These are phyloP conservation scores for Mortierella antarctica DNA, from an alignment of 192 early-diverging fungal species.

Conservation along the genomic window DNA sequence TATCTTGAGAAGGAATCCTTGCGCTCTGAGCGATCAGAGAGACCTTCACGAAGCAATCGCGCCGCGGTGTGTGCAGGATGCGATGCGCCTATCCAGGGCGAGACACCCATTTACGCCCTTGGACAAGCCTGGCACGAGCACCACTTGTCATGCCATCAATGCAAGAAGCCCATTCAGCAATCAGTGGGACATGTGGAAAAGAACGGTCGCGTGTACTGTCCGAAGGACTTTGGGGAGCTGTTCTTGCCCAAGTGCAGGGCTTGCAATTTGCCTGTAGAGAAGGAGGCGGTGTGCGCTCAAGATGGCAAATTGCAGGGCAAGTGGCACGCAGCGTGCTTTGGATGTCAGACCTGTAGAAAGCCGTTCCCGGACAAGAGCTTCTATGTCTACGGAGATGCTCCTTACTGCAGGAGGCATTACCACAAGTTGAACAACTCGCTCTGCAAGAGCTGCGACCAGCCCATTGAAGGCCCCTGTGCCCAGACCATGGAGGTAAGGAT, in stretches of 20 bases:
- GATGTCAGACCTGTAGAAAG: conserved; percentile 74
- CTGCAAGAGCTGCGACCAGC: conserved; percentile 79
- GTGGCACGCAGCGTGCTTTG: conserved; percentile 81
- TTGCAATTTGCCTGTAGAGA: conserved; percentile 72
- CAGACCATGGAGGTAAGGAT: conserved; percentile 75
- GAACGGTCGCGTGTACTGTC: conserved; percentile 75
- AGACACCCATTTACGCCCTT: conserved; percentile 68
- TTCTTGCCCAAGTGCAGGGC: conserved; percentile 75
- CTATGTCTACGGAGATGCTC: conserved; percentile 88
- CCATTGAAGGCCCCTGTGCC: conserved; percentile 93
- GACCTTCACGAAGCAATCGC: conserved; percentile 28
- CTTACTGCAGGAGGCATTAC: conserved; percentile 89
- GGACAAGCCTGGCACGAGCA: conserved; percentile 72
- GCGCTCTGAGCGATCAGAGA: conserved; percentile 22
- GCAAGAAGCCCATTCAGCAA: conserved; percentile 70
- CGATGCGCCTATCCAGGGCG: conserved; percentile 25
- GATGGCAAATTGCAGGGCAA: conserved; percentile 74
- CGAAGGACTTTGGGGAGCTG: conserved; percentile 71
- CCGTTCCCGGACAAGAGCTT: conserved; percentile 86
- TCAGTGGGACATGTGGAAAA: conserved; percentile 65
- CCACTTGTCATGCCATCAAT: conserved; percentile 74
- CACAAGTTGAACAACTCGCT: conserved; percentile 88
- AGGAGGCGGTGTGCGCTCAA: conserved; percentile 78
- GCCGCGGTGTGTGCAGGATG: conserved; percentile 38
- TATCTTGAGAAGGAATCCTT: conserved; percentile 32